Percentiles rank a stretch among this genome's conserved stretches.
These are phyloP conservation scores for Vitis hybrid DNA, from an alignment of 177 flowering plant species.

Conservation along the genomic window DNA sequence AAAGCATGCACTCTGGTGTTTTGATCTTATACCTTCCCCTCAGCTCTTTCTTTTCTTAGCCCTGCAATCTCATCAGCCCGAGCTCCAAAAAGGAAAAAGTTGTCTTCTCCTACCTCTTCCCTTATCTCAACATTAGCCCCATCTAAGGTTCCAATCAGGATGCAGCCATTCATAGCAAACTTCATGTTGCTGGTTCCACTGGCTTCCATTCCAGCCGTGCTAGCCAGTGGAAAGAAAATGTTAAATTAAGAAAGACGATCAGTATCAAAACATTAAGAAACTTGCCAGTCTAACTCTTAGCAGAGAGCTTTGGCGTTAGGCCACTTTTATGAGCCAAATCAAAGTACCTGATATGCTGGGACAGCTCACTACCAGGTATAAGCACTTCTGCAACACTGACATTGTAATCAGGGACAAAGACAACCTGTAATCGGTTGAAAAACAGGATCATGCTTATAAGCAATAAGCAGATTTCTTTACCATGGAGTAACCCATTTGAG, in stretches of 20 bases:
- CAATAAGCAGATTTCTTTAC: conserved; percentile 33
- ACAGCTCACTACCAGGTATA: background rate
- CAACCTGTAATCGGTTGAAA: background rate
- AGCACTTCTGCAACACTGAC: conserved; percentile 19
- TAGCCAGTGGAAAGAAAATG: conserved; percentile 21
- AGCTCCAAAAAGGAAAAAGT: conserved; percentile 93
- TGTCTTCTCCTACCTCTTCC: conserved; percentile 87
- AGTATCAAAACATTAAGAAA: too few relatives aligned
- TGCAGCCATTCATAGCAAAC: conserved; percentile 94
- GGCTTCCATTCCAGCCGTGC: conserved; percentile 99
- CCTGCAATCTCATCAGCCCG: conserved; percentile 80
- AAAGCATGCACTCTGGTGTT: too few relatives aligned
- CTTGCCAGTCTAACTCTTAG: too few relatives aligned
- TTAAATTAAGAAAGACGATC: too few relatives aligned
- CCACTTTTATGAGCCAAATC: background rate
- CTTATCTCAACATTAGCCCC: conserved; percentile 98
- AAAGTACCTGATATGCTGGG: background rate
- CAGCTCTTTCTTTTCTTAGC: conserved; percentile 81
- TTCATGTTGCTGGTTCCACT: conserved; percentile 99
- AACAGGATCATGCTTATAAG: background rate
- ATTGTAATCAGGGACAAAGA: conserved; percentile 19
- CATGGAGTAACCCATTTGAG: too few relatives aligned
- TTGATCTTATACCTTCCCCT: conserved; percentile 63
- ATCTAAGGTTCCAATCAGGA: conserved; percentile 90
- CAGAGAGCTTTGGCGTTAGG: too few relatives aligned